A percentile compares a stretch with the other conserved stretches of the same genome.
These are phyloP conservation scores for Xylaria grammica DNA, from an alignment of 495 filamentous ascomycete species.

Conservation along the genomic window DNA sequence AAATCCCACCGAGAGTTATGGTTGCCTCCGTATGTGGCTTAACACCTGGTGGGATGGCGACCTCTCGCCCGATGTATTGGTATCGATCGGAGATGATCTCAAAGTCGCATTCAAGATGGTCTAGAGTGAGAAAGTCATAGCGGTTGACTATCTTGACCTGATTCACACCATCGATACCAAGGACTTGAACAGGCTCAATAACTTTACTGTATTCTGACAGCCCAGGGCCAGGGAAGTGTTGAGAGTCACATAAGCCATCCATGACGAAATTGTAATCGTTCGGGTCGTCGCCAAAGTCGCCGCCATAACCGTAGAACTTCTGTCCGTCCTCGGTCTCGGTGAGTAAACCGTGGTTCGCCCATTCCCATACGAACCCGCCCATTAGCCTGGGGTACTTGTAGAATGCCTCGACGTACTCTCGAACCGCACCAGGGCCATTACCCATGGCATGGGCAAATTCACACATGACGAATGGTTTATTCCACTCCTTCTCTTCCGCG, in stretches of 20 bases:
- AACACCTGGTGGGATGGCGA: slow-evolving; percentile 43
- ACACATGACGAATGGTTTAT: slow-evolving; percentile 67
- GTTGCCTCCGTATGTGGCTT: slow-evolving; percentile 43
- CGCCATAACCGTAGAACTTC: slow-evolving; percentile 70
- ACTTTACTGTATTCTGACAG: slow-evolving; percentile 68
- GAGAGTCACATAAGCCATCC: slow-evolving; percentile 66
- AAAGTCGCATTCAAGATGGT: slow-evolving; percentile 55
- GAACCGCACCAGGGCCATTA: slow-evolving; percentile 70
- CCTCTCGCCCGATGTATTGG: slow-evolving; percentile 31
- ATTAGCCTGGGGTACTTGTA: slow-evolving; percentile 66
- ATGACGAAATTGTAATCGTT: slow-evolving; percentile 73
- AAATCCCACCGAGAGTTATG: slow-evolving; percentile 30
- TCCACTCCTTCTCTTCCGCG: slow-evolving; percentile 48
- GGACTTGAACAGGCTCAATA: slow-evolving; percentile 63
- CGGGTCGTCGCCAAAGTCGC: slow-evolving; percentile 72
- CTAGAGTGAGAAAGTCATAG: slow-evolving; percentile 59
- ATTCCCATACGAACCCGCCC: slow-evolving; percentile 80
- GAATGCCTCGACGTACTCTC: slow-evolving; percentile 73
- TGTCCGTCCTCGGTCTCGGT: slow-evolving; percentile 59
- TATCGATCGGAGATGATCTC: slow-evolving; percentile 47
- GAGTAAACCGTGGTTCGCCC: slow-evolving; percentile 72
- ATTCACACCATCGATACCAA: slow-evolving; percentile 36
- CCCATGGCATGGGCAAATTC: slow-evolving; percentile 79
- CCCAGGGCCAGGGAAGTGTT: slow-evolving; percentile 65
- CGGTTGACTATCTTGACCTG: slow-evolving; percentile 56